These are phyloP conservation scores for Cymbidium sinense DNA, from an alignment of 106 monocot species.

Conservation along the genomic window DNA sequence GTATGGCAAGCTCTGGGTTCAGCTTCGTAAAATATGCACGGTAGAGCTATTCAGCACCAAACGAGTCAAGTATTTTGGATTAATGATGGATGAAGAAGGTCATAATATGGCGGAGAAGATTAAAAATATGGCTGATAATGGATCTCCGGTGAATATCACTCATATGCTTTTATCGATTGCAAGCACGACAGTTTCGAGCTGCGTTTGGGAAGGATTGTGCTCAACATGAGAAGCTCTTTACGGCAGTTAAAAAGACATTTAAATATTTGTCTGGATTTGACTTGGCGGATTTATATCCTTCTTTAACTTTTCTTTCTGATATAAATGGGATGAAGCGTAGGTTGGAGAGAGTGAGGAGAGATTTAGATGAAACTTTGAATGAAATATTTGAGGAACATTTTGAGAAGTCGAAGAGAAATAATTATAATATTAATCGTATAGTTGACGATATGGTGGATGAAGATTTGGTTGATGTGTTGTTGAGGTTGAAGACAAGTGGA, in stretches of 20 bases:
- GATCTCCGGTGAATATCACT: slow-evolving; percentile 14
- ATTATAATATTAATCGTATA: too few species aligned
- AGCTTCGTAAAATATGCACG: slow-evolving; percentile 28
- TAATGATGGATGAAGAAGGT: slow-evolving; percentile 24
- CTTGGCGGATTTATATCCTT: slow-evolving; percentile 37
- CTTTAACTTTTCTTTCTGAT: neutral
- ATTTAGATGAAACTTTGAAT: slow-evolving; percentile 13
- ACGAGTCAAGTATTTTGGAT: slow-evolving; percentile 23
- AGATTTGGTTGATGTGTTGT: too few species aligned
- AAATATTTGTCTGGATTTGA: slow-evolving; percentile 9
- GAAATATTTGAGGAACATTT: slow-evolving; percentile 20
- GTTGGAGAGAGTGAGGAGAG: slow-evolving; percentile 1
- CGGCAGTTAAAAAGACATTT: neutral
- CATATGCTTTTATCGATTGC: slow-evolving; percentile 4
- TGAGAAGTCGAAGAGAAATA: neutral
- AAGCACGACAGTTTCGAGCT: slow-evolving; percentile 10
- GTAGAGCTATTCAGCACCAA: slow-evolving; percentile 24
- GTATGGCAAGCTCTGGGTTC: slow-evolving; percentile 37
- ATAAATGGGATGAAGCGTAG: slow-evolving; percentile 10
- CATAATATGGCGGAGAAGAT: slow-evolving; percentile 13
- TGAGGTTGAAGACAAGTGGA: too few species aligned
- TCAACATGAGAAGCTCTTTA: slow-evolving; percentile 1
- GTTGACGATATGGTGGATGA: too few species aligned
- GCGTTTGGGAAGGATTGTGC: slow-evolving; percentile 18
- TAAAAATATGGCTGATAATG: neutral